A percentile compares a stretch with the other conserved stretches of the same genome.
Conservation (phyloP, 495 filamentous ascomycete species). For the Aspergillus funiculosus region DNA sequence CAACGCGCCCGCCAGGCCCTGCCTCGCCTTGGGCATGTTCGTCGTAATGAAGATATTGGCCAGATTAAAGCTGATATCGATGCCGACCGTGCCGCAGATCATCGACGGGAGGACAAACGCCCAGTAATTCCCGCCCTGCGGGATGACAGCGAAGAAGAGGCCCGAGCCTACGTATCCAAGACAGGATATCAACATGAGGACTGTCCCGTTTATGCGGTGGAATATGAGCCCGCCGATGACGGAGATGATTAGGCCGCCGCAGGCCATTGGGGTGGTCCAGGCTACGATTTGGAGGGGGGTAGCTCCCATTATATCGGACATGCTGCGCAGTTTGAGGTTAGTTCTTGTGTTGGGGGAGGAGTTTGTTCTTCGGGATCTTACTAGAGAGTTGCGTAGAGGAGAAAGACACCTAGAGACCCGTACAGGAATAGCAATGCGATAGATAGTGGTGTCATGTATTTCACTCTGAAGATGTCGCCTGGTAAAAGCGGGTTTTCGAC, state of each 20-base stretch:
- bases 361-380: slow-evolving; percentile 34
- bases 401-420: slow-evolving; percentile 67
- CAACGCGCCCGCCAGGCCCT: slow-evolving; percentile 71
- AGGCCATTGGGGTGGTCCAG: slow-evolving; percentile 72
- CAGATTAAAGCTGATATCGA: slow-evolving; percentile 80
- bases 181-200: slow-evolving; percentile 63
- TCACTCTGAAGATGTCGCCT: slow-evolving; percentile 64
- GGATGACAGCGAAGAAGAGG: slow-evolving; percentile 68
- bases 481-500: slow-evolving; percentile 69
- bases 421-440: slow-evolving; percentile 48
- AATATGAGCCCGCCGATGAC: slow-evolving; percentile 68
- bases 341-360: not conserved
- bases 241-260: slow-evolving; percentile 68
- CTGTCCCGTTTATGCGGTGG: slow-evolving; percentile 66
- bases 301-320: slow-evolving; percentile 58
- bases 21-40: slow-evolving; percentile 58
- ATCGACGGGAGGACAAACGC: slow-evolving; percentile 76
- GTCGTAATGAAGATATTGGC: slow-evolving; percentile 83
- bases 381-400: slow-evolving; percentile 78
- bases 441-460: slow-evolving; percentile 63
- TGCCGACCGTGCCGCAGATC: slow-evolving; percentile 72
- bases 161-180: slow-evolving; percentile 58
- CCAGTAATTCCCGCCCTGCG: slow-evolving; percentile 57
- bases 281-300: slow-evolving; percentile 66
- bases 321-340: slow-evolving; percentile 43